Conservation (phyloP, 2,329 filamentous ascomycete genomes). For the Dactylellina cionopaga region DNA sequence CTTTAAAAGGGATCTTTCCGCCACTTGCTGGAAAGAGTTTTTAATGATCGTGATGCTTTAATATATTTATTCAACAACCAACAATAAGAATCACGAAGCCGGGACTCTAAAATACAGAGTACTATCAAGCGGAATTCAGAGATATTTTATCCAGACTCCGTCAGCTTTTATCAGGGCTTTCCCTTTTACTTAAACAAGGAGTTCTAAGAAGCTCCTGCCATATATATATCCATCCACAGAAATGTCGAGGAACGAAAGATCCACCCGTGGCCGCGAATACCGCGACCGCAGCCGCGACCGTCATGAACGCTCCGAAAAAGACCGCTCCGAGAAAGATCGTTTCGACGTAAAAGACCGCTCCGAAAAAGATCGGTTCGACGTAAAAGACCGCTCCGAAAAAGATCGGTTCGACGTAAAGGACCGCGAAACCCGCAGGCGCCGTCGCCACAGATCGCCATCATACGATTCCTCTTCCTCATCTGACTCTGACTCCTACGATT, state of each 20-base stretch:
- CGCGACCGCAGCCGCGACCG: constrained; percentile 29
- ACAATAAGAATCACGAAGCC: no score
- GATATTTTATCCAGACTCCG: no score
- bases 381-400: no score
- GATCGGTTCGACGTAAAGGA: no score
- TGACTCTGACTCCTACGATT: constrained; percentile 30
- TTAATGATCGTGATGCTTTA: background rate
- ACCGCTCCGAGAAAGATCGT: no score
- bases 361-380: no score
- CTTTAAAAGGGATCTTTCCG: constrained; percentile 32
- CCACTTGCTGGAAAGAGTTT: constrained; percentile 4
- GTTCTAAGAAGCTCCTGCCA: background rate
- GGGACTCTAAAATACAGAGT: no score
- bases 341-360: no score
- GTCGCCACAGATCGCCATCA: constrained; percentile 48
- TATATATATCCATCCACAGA: background rate
- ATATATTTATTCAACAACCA: no score
- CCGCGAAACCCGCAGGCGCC: constrained; percentile 7
- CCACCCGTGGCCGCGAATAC: constrained; percentile 35
- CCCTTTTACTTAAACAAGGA: background rate
- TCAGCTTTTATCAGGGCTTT: background rate
- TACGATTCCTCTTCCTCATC: constrained; percentile 39
- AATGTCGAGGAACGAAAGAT: constrained; percentile 46
- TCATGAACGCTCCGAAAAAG: constrained; percentile 30
- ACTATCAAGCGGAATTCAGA: no score